Evolutionary conservation across 2,329 filamentous ascomycete species (phyloP).

Genomic region (Cercospora janseana): DNA sequence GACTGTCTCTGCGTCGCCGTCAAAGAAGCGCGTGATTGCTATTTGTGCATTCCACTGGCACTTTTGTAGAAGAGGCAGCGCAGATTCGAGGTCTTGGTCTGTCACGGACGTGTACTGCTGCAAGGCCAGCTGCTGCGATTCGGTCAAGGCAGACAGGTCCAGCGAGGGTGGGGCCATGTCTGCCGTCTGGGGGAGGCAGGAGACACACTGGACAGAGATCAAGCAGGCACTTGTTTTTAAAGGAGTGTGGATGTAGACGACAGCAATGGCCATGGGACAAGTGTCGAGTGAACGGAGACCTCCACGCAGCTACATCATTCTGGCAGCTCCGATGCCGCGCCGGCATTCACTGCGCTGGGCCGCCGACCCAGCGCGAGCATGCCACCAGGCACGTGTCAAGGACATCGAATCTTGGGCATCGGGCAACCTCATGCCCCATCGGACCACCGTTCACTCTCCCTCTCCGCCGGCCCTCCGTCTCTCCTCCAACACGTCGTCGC

Average conservation of each 20-base stretch:
- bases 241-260: not conserved
- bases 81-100: constrained; percentile 72
- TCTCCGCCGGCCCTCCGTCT: not conserved
- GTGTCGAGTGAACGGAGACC: not conserved
- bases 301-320: constrained; percentile 4
- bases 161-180: constrained; percentile 30
- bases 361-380: too few species aligned
- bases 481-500: constrained; percentile 1
- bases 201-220: not conserved
- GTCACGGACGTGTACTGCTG: constrained; percentile 88
- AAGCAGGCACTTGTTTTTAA: not conserved
- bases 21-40: constrained; percentile 95
- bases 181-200: not conserved
- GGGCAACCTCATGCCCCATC: constrained; percentile 4
- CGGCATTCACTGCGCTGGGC: constrained; percentile 1
- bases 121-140: constrained; percentile 76
- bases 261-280: too few species aligned
- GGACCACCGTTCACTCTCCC: not conserved
- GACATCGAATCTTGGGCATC: too few species aligned
- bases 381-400: too few species aligned
- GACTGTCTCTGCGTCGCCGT: constrained; percentile 85
- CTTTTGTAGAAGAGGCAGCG: constrained; percentile 73
- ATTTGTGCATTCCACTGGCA: constrained; percentile 98
- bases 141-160: constrained; percentile 68
- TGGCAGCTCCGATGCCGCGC: not conserved